Percentiles rank a stretch among this genome's conserved stretches.
These are phyloP conservation scores for Hypoxylon perforatum DNA, from an alignment of 495 filamentous ascomycete genomes.

Conservation along the genomic window DNA sequence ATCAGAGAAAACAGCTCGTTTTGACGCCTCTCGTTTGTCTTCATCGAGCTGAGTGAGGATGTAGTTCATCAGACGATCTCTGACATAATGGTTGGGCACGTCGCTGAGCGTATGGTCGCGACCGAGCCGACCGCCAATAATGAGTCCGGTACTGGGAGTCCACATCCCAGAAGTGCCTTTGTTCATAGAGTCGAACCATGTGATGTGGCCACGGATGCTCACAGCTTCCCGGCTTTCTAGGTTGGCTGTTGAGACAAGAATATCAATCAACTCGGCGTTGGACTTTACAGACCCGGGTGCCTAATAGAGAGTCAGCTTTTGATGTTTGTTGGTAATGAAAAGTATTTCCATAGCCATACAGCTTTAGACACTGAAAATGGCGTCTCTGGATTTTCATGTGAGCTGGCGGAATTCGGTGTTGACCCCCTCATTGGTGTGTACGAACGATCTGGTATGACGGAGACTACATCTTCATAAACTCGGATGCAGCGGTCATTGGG, in stretches of 20 bases:
- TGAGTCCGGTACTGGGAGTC: not conserved
- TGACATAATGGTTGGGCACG: conserved; percentile 26
- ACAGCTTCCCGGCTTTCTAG: not conserved
- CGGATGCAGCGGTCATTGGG: conserved; percentile 19
- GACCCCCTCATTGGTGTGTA: not conserved
- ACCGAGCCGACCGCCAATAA: conserved; percentile 24
- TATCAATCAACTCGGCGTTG: conserved; percentile 28
- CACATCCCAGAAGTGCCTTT: not conserved
- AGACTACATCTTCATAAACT: conserved; percentile 22
- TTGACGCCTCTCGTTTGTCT: conserved; percentile 12
- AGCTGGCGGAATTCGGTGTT: not conserved
- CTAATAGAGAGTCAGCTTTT: conserved; percentile 13
- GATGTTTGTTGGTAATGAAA: not conserved
- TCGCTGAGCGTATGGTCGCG: conserved; percentile 26
- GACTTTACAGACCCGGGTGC: conserved; percentile 13
- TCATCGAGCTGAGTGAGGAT: conserved; percentile 21
- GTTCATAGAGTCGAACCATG: conserved; percentile 4
- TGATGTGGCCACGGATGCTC: conserved; percentile 6
- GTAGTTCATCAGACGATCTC: conserved; percentile 30
- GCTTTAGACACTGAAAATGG: conserved; percentile 24
- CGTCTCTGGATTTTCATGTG: not conserved
- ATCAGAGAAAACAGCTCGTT: conserved; percentile 26
- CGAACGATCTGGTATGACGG: not conserved
- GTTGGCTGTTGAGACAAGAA: conserved; percentile 4
- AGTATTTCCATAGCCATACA: not conserved